A percentile compares a stretch with the other conserved stretches of the same genome.
Evolutionary conservation across 495 filamentous ascomycete species (phyloP).

Genomic region (Cercophora samala): DNA sequence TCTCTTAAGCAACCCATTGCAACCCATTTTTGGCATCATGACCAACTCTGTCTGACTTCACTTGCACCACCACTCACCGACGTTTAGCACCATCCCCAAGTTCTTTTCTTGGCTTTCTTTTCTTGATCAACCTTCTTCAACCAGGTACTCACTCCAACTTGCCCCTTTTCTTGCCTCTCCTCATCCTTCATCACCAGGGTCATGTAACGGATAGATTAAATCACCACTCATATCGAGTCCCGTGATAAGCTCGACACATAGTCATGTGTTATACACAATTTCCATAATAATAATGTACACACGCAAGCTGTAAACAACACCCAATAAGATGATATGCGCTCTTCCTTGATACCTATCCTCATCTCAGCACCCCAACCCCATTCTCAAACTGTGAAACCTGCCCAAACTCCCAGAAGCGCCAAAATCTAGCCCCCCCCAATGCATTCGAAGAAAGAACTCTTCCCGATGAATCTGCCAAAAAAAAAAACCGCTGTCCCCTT

Average conservation of each 20-base stretch:
- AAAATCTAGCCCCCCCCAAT: neutral
- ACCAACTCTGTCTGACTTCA: neutral
- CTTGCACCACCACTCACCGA: neutral
- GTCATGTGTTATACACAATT: neutral
- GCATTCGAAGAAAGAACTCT: neutral
- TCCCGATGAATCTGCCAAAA: neutral
- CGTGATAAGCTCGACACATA: neutral
- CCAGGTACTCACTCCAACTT: neutral
- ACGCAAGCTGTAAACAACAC: neutral
- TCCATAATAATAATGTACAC: neutral
- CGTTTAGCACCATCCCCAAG: neutral
- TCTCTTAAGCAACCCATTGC: neutral
- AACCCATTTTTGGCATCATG: neutral
- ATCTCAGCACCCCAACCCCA: neutral
- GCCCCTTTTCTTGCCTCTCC: neutral
- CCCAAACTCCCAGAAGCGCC: neutral
- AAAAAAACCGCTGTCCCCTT: neutral
- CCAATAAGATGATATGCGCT: neutral
- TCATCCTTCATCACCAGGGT: neutral
- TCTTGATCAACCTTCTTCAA: neutral
- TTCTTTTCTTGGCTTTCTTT: neutral
- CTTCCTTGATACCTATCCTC: neutral
- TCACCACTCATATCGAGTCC: neutral
- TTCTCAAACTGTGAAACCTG: neutral
- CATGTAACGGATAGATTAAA: neutral